Evolutionary conservation across 495 filamentous ascomycete species (phyloP).

Genomic region (Tuber borchii): DNA sequence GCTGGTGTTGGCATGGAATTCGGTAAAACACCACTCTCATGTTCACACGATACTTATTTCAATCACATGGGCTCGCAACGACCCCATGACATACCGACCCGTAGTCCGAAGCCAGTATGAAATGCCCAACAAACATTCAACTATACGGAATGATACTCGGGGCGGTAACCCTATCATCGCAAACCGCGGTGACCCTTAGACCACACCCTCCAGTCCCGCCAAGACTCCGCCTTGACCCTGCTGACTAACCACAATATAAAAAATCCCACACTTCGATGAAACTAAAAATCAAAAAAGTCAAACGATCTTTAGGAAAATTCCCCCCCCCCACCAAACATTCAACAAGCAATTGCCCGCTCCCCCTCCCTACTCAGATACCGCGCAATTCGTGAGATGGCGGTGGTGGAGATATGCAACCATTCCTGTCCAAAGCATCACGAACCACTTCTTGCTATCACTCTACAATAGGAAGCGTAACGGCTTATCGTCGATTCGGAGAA

Average conservation of each 20-base stretch:
- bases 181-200: background rate
- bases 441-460: background rate
- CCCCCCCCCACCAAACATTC: conserved; percentile 22
- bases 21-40: background rate
- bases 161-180: conserved; percentile 4
- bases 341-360: background rate
- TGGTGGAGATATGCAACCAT: conserved; percentile 36
- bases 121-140: background rate
- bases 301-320: background rate
- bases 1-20: background rate
- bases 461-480: background rate
- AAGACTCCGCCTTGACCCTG: background rate
- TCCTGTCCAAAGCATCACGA: conserved; percentile 25
- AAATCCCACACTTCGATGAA: background rate
- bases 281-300: background rate
- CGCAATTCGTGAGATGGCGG: conserved; percentile 14
- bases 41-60: background rate
- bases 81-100: background rate
- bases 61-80: background rate
- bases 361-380: background rate
- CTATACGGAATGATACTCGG: background rate
- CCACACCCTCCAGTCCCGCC: background rate
- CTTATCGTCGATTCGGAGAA: conserved; percentile 26
- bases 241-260: conserved; percentile 5
- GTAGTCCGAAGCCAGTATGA: background rate